Evolutionary conservation across 2,329 filamentous ascomycete genomes (phyloP).

Genomic region (Endoconidiophora laricicola): DNA sequence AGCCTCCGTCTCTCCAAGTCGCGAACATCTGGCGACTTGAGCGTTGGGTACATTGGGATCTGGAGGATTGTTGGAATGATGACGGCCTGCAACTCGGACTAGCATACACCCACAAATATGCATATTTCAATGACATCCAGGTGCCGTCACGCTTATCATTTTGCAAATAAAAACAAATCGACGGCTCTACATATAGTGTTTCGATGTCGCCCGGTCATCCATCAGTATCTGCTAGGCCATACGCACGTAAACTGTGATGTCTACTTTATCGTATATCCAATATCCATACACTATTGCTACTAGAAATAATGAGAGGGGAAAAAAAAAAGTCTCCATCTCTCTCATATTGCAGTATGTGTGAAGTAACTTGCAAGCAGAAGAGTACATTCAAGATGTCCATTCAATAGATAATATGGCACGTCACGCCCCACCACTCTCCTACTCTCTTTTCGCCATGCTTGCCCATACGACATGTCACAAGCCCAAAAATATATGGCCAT

Average conservation of each 20-base stretch:
- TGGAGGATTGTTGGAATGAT: neutral
- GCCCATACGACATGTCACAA: no score
- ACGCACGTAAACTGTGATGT: no score
- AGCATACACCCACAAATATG: conserved; percentile 6
- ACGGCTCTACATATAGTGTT: neutral
- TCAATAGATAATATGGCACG: no score
- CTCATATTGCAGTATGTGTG: no score
- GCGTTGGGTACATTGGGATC: neutral
- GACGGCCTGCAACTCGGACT: neutral
- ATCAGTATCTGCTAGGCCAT: neutral
- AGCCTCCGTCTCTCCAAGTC: neutral
- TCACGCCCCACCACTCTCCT: no score
- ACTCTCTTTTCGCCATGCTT: no score
- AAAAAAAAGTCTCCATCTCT: no score
- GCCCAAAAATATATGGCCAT: neutral
- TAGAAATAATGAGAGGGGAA: no score
- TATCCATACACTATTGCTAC: no score
- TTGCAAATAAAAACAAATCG: neutral
- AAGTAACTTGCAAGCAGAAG: no score
- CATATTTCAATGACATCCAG: conserved; percentile 5
- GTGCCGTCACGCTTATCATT: neutral
- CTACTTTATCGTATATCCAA: no score
- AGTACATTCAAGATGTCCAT: no score
- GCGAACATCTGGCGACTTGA: neutral
- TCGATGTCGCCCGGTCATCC: neutral